Evolutionary conservation across 768 basidiomycete species (phyloP), one percentile per base, ranked within the genome.

Genomic region (Clavulina sp.): DNA sequence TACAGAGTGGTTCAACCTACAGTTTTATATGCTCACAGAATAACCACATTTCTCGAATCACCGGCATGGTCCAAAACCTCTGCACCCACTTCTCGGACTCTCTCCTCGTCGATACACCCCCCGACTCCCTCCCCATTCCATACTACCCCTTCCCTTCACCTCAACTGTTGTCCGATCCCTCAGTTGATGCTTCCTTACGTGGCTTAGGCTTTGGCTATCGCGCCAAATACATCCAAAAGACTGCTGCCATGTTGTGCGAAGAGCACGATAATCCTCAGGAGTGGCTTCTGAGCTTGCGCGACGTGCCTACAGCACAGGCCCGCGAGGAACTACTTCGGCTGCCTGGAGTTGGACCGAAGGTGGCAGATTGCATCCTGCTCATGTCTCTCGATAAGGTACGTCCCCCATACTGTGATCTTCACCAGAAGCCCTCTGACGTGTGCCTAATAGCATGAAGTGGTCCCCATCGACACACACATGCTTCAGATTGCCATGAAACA

Each of bases 11-110:
- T 13, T 43, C 28, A 31, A 19, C 29, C 54, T 34, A 54, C 9
- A 93, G 92, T 5, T 99, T 97, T 68, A 95, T 99, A 57, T 97
- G 93, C 62, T 95, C 91, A 2, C 86, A 88, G 2, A 96, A 96
- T 61, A 97, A 97, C 64, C 91, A 97, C 59, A 97, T 99, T 48
- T 67, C 77, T 4, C 84, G 95, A 4, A 99, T 99, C 59, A 84
- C 87, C 16, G 84, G 83, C 52, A 91, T 97, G 83, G 79, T 97
- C 28, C 81, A 86, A 55, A 73, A 75, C 19, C 74, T 97, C 13
- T 87, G 85, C 63, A 72, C 66, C 18, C 71, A 82, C 21, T 95
- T 79, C 60, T 89, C 89, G 1, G n/a, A n/a, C n/a, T 70, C 77
- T 9, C 67, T 76, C 23, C 68, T 92, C 16, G 62, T 91, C 28